Evolutionary conservation across 176 grass and related monocot genomes (phyloP).

Genomic region (Oryza glumipatula): DNA sequence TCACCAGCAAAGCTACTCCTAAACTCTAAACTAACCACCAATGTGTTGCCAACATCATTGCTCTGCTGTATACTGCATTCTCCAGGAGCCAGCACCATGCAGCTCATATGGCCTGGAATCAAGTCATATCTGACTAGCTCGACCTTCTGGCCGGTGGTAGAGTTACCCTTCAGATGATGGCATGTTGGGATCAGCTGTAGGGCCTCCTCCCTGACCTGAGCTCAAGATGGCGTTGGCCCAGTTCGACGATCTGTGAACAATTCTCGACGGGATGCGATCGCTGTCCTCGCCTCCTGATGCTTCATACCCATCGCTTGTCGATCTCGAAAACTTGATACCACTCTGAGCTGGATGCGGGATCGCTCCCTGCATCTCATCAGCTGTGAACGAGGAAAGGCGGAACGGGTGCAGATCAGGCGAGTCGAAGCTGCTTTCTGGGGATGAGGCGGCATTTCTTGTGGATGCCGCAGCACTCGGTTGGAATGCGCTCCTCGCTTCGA

Average conservation of each 20-base stretch:
- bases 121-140: neutral
- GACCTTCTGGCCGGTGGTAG: conserved; percentile 26
- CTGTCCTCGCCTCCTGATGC: conserved; percentile 97
- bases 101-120: conserved; percentile 1
- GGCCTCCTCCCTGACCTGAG: conserved; percentile 38
- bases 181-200: conserved; percentile 35
- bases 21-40: neutral
- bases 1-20: conserved; percentile 24
- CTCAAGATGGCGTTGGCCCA: conserved; percentile 61
- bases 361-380: conserved; percentile 61
- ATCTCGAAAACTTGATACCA: conserved; percentile 70
- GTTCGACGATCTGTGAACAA: conserved; percentile 84
- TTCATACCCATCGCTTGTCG: conserved; percentile 87
- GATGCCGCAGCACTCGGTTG: conserved; percentile 59
- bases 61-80: conserved; percentile 14
- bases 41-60: neutral
- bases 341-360: conserved; percentile 37
- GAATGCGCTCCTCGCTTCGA: conserved; percentile 89
- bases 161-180: conserved; percentile 35
- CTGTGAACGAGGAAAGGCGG: conserved; percentile 64
- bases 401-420: conserved; percentile 96
- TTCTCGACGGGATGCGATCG: conserved; percentile 88
- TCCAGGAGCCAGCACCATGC: neutral
- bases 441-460: conserved; percentile 59
- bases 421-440: conserved; percentile 89